phyloP scores from a whole-genome alignment of 805 yeast species.

The Middelhovenomyces tepae region DNA sequence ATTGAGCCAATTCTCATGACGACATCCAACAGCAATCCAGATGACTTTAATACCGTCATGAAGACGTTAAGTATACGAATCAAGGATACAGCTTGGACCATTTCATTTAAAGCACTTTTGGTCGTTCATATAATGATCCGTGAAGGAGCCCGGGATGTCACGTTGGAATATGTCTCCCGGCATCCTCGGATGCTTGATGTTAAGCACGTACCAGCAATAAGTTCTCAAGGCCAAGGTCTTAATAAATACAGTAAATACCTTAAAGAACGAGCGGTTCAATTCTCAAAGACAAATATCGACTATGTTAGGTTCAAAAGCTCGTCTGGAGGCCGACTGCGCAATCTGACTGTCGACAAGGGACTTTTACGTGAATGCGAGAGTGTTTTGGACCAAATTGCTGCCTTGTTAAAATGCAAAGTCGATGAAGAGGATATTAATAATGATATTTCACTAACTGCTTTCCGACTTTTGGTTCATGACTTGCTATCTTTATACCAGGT shows the following conservation, averaged over 20 bases:
- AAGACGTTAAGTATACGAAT: conserved; percentile 51
- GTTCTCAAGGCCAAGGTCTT: conserved; percentile 29
- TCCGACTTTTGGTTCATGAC: conserved; percentile 84
- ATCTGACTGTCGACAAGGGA: conserved; percentile 65
- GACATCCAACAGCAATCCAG: conserved; percentile 48
- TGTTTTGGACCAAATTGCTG: conserved; percentile 72
- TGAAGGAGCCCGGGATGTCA: conserved; percentile 78
- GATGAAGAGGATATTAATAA: conserved; percentile 67
- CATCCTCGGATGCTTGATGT: conserved; percentile 45
- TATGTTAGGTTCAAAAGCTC: conserved; percentile 55
- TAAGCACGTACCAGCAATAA: too few relatives aligned
- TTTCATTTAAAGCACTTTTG: conserved; percentile 75
- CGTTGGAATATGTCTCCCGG: conserved; percentile 49
- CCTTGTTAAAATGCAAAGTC: conserved; percentile 64
- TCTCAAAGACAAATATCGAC: conserved; percentile 50
- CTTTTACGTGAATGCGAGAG: conserved; percentile 76
- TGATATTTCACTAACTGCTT: conserved; percentile 76
- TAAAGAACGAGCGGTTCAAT: conserved; percentile 59
- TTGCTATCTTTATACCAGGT: conserved; percentile 78
- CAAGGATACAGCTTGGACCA: conserved; percentile 81
- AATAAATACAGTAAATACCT: conserved; percentile 67
- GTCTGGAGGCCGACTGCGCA: conserved; percentile 48
- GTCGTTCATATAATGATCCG: conserved; percentile 86
- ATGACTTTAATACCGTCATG: conserved; percentile 63
- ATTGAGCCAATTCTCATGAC: conserved; percentile 83